Base-by-base conservation (phyloP, 768 basidiomycete species). In the Leucocoprinus leucothites region DNA sequence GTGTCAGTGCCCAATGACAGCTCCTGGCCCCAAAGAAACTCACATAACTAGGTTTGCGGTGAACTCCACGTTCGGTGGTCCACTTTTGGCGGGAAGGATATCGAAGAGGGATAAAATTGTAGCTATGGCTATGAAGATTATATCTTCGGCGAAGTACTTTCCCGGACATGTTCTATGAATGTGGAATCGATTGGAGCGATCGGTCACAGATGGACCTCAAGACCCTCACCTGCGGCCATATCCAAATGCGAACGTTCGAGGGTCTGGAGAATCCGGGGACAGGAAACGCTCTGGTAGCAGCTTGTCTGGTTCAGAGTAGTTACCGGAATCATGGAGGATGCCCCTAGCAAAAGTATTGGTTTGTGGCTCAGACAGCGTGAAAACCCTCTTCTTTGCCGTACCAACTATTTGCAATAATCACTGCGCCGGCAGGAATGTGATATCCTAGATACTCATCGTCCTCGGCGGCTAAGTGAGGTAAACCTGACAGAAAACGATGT, bases 151-250 rank as follows among this genome's bases (percentile, higher is more conserved):
- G 50, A 66, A 57, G 35, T 65, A 44, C 34, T 64, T 52, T 16
- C 66, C 68, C 2, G 68, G 65, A 19, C 66, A 69, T 11, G 65
- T 61, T 55, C 68, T 66, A 41, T 19, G 18, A 41, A 8, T 4
- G 40, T 8, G 13, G 13, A 41, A 41, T 14, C 14, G 5, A 14
- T 41, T 45, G 11, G n/a, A n/a, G n/a, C n/a, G n/a, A n/a, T n/a
- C n/a, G n/a, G n/a, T 42, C 21, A 18, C 21, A 18, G 9, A 8
- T 16, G 16, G 16, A n/a, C 21, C n/a, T 7, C n/a, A 45, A 6
- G 8, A 38, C 5, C n/a, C 35, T 47, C 21, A 54, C 53, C 53
- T 54, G 22, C 53, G 53, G 5, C 53, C 53, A n/a, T 54, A 54
- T 28, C 53, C 53, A 28, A 54, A 54, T 18, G 36, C 53, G 21